Base-by-base conservation (phyloP, 495 filamentous ascomycete genomes). In the Pseudomonodictys pantanalensis region DNA sequence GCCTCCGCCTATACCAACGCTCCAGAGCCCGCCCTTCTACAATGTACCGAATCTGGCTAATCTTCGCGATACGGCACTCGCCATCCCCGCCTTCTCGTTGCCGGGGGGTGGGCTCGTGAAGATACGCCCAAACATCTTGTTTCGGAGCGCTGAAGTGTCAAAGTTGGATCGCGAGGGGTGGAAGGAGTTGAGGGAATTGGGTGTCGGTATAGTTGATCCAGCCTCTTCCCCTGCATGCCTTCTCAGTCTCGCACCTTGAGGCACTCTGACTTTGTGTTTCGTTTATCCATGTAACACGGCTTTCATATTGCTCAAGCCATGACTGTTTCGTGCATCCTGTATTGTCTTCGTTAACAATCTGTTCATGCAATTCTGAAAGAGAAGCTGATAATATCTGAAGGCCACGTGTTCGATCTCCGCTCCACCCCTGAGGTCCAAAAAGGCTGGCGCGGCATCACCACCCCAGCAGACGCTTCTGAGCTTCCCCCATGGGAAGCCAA, bases 21-120 rank as follows among this genome's bases (percentile, higher is more conserved):
- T 70, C 53, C 69, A 68, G 3, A 41, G 35, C 4, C 73, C 72
- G 6, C 73, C 73, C 17, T 76, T 76, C 64, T 47, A 67, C 38
- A 22, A 52, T 1, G 60, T 75, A 32, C 49, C 62, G 25, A 63
- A 68, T 60, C 63, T 75, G 52, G 35, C 56, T 51, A 76, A 76
- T 52, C 68, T 75, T 57, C 71, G 73, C 48, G 73, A 75, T 57
- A 56, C 43, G 57, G 69, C 54, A 46, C 66, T 67, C 41, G 25
- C 30, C 32, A 52, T 54, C 61, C 41, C 56, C 26, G 45, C 46
- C 42, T 42, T 43, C 43, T 60, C 58, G 28, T 38, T 54, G 2
- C 32, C 59, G 15, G n/a, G 25, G 49, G 44, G 26, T 10, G n/a
- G n/a, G n/a, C n/a, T n/a, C n/a, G n/a, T n/a, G n/a, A 60, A 62